phyloP scores from a whole-genome alignment of 805 yeast genomes.

The Monosporozyma solicola region DNA sequence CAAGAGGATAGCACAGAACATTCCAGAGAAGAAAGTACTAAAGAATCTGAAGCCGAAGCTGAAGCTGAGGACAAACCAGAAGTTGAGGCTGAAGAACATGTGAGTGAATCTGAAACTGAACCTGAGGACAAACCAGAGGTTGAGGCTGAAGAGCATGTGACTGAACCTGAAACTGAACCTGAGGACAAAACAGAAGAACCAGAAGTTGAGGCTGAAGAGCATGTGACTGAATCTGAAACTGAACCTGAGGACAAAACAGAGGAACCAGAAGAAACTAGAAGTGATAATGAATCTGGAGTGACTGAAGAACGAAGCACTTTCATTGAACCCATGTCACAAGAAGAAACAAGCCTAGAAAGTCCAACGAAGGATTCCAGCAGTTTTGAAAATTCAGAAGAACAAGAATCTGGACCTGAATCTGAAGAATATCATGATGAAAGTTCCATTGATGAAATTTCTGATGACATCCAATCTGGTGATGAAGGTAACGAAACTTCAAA shows the following conservation, averaged over 20 bases:
- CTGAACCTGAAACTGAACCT: neutral
- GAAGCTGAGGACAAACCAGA: neutral
- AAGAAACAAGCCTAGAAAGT: neutral
- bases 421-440: neutral
- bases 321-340: conserved; percentile 3
- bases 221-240: neutral
- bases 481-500: neutral
- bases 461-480: neutral
- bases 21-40: neutral
- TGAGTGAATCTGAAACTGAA: neutral
- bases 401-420: neutral
- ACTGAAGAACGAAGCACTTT: neutral
- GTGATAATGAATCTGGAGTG: neutral
- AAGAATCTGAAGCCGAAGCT: neutral
- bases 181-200: neutral
- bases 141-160: neutral
- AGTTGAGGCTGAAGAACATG: neutral
- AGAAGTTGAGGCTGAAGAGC: neutral
- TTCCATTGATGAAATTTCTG: neutral
- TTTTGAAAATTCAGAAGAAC: neutral
- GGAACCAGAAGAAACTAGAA: neutral
- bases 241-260: neutral
- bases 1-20: neutral
- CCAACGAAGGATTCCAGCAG: neutral
- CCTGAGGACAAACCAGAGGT: neutral